These are phyloP conservation scores for Favolaschia claudopus DNA, from an alignment of 768 basidiomycete genomes.

Conservation along the genomic window DNA sequence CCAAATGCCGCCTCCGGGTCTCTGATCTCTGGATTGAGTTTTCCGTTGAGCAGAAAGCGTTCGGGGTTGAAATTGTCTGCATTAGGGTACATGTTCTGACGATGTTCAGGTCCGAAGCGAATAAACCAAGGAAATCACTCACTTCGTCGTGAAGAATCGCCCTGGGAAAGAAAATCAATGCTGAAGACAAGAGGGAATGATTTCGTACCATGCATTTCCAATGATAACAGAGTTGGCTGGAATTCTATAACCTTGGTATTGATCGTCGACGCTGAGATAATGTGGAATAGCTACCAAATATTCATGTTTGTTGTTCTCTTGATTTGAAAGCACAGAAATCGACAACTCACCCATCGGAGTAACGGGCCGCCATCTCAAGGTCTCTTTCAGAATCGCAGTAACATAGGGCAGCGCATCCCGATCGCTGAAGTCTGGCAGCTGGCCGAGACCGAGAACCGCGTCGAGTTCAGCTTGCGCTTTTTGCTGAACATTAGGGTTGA, in stretches of 20 bases:
- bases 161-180: neutral
- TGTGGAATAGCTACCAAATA: slow-evolving; percentile 6
- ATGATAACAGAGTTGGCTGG: slow-evolving; percentile 38
- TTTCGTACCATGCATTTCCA: slow-evolving; percentile 36
- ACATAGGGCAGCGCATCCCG: slow-evolving; percentile 41
- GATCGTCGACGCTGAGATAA: slow-evolving; percentile 27
- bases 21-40: neutral
- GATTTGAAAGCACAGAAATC: neutral
- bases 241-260: slow-evolving; percentile 37
- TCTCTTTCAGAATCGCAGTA: slow-evolving; percentile 45
- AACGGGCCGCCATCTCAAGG: slow-evolving; percentile 42
- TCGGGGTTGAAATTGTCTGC: slow-evolving; percentile 32
- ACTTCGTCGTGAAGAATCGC: slow-evolving; percentile 19
- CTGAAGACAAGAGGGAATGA: neutral
- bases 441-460: slow-evolving; percentile 36
- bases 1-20: slow-evolving; percentile 4
- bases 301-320: neutral
- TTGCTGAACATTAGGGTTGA: slow-evolving; percentile 44
- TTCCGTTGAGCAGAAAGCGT: slow-evolving; percentile 26
- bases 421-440: slow-evolving; percentile 45
- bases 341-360: slow-evolving; percentile 39
- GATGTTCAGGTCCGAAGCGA: neutral
- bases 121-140: neutral
- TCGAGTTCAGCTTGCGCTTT: slow-evolving; percentile 49
- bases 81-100: neutral